Evolutionary conservation across 1,284 basidiomycete genomes (phyloP), one percentile per base, ranked within the genome.

Genomic region (Macrocystidia cucumis): DNA sequence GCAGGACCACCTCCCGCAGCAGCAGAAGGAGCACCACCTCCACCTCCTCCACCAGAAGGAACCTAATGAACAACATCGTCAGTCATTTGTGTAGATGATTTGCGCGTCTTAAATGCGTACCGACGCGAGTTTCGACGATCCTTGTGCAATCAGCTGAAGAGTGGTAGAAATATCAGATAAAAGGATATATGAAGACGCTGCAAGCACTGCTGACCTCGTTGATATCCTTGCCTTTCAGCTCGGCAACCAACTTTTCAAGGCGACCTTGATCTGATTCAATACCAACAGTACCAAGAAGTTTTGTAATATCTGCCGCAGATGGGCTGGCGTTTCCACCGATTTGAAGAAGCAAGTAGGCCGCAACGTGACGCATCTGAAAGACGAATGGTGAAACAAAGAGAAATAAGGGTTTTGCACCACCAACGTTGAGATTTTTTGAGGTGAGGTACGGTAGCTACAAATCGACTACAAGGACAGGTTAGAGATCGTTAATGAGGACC

Each of bases 341-440:
- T 65, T 89, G 85, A 68, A 98, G 91, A 63, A 99, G 90, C 50
- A 99, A 80, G 76, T 97, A 98, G 51, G 91, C 91, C 71, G 93
- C 95, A 69, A 98, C 74, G 69, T 95, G 75, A 74, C 91, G 90
- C 91, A 96, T 95, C 86, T 91, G 18, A 13, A 12, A 13, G 29
- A 9, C 20, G 29, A 9, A 21, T 28, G 19, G 11, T n/a, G n/a
- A n/a, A n/a, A n/a, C n/a, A n/a, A n/a, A n/a, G n/a, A n/a, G n/a
- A 43, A 45, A 47, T 7, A 27, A 12, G 25, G n/a, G 25, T 27
- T n/a, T 27, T 27, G 25, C n/a, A 27, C 16, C n/a, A 27, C 25
- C 25, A 27, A 27, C 25, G 45, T 56, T 51, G 51, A 42, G 39
- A 48, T 38, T 50, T 51, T 57, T 51, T 48, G 48, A 48, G 45